Base-by-base conservation (phyloP, 108 stramenopile genomes). In the Parmales sp. region DNA sequence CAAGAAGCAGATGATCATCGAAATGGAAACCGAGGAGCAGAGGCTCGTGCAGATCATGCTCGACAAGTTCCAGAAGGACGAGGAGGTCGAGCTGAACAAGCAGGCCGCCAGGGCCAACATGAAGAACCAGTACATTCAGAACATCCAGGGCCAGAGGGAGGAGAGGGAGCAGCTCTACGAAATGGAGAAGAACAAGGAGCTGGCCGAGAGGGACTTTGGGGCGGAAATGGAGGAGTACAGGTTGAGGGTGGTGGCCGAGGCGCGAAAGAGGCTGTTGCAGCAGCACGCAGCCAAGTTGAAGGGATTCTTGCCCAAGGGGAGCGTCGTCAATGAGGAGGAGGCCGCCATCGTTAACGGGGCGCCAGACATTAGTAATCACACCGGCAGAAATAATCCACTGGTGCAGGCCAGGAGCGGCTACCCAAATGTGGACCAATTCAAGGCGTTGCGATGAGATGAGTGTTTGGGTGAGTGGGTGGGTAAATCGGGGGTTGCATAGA, bases 61-160 rank as follows among this genome's bases (percentile, higher is more conserved):
- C 25, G 54, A 80, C 23, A 86, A 86, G 66, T 83, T 86, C 50
- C 76, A 78, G 1, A 39, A 75, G 49, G 85, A 86, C 45, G 82
- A 79, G 31, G 76, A 71, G 63, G 69, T 71, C 41, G 85, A 86
- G 69, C 51, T 60, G 19, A 50, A 54, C 45, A 72, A 72, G 36
- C 78, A 77, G 46, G 71, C 75, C 28, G 51, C 60, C 48, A 63
- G 71, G 8, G 38, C 63, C 11, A 51, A 70, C 2, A 69, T 64
- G 22, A 86, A 82, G 63, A 68, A 72, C 29, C 51, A 69, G 8
- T 83, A 77, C 73, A 80, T 80, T 41, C 46, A 37, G 16, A 72
- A 74, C 63, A 77, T 78, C 1, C 70, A 71, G 26, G 64, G 68
- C 20, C 81, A 86, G 73, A 66, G 68, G 46, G 45, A 75, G 16